Percentiles rank a stretch among this genome's conserved stretches.
Evolutionary conservation across 2,329 filamentous ascomycete species (phyloP).

Genomic region (Colletotrichum gigasporum): DNA sequence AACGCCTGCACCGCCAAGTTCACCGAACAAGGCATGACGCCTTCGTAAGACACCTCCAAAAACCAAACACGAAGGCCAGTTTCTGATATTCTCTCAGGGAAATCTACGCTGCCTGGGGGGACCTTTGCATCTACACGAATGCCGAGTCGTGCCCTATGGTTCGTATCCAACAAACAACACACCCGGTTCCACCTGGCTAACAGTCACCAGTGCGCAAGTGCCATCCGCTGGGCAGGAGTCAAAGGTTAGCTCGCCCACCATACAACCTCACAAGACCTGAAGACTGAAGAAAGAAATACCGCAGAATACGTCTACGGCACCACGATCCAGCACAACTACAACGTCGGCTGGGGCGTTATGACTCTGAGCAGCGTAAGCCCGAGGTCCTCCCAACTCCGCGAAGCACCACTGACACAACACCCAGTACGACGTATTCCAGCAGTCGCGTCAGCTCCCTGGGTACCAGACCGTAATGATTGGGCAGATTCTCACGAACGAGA

Average conservation of each 20-base stretch:
- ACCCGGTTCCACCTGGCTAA: neutral
- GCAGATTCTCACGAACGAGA: slow-evolving; percentile 60
- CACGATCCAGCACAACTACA: slow-evolving; percentile 54
- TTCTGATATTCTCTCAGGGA: slow-evolving; percentile 30
- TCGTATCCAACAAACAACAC: neutral
- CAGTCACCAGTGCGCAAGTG: slow-evolving; percentile 57
- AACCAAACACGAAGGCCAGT: rapidly evolving
- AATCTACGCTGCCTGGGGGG: slow-evolving; percentile 53
- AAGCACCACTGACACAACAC: slow-evolving; percentile 40
- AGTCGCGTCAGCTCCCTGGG: slow-evolving; percentile 46
- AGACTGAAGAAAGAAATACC: neutral
- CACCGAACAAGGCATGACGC: slow-evolving; percentile 15
- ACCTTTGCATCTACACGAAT: slow-evolving; percentile 63
- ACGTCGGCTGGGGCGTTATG: slow-evolving; percentile 18
- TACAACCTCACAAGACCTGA: neutral
- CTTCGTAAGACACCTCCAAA: neutral
- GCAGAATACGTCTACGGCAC: slow-evolving; percentile 64
- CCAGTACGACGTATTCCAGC: slow-evolving; percentile 54
- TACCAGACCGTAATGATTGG: slow-evolving; percentile 50
- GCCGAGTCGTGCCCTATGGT: slow-evolving; percentile 65
- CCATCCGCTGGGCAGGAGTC: slow-evolving; percentile 65
- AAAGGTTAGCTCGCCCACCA: slow-evolving; percentile 31
- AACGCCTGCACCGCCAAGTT: slow-evolving; percentile 23
- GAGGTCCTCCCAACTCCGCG: no score
- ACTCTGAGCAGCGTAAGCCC: slow-evolving; percentile 23